phyloP scores from a whole-genome alignment of 352 stramenopile species.

The Peronospora destructor region DNA sequence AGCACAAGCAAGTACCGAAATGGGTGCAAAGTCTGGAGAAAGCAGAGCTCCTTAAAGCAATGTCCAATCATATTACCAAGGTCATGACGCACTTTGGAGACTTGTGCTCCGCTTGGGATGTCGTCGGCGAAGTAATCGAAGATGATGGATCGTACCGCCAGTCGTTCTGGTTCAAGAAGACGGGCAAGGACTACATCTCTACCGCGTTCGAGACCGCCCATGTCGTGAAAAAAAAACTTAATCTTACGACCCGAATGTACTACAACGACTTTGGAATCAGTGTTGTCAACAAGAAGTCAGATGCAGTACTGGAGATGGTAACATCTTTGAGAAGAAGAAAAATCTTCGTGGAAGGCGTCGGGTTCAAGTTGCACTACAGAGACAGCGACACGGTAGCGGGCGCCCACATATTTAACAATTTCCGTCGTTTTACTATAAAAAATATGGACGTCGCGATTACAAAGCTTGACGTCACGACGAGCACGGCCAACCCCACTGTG shows the following conservation, averaged over 20 bases:
- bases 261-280: conserved; percentile 31
- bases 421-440: conserved; percentile 21
- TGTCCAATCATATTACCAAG: conserved; percentile 30
- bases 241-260: conserved; percentile 15
- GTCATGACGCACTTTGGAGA: conserved; percentile 33
- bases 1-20: conserved; percentile 31
- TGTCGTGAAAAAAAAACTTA: conserved; percentile 25
- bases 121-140: conserved; percentile 23
- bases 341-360: conserved; percentile 26
- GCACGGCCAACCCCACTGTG: conserved; percentile 21
- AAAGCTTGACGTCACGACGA: conserved; percentile 25
- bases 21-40: conserved; percentile 31
- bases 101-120: conserved; percentile 23
- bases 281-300: conserved; percentile 29
- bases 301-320: conserved; percentile 22
- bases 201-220: conserved; percentile 28
- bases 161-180: conserved; percentile 37
- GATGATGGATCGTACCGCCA: conserved; percentile 27
- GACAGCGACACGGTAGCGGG: conserved; percentile 15
- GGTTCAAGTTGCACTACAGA: conserved; percentile 29
- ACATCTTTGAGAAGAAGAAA: conserved; percentile 11
- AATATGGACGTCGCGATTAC: conserved; percentile 29
- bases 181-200: conserved; percentile 28
- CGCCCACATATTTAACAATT: conserved; percentile 25
- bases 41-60: conserved; percentile 21